Percentiles rank a stretch among this genome's conserved stretches.
Conservation (phyloP, 768 basidiomycete genomes). For the Cantharellus cinnabarinus region DNA sequence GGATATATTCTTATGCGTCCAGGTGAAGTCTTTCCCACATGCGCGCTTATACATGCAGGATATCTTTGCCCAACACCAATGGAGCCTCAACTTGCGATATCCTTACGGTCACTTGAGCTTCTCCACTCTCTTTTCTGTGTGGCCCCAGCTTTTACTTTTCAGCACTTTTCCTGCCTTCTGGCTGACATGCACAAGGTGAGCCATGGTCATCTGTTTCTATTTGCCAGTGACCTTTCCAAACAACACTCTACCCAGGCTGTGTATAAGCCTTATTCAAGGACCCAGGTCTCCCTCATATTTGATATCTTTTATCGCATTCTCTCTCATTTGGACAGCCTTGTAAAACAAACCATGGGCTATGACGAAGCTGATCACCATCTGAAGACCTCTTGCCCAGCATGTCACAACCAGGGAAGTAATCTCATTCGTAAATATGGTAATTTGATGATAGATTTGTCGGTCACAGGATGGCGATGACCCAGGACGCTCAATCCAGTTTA, state of each 20-base stretch:
- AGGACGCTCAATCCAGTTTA: neutral
- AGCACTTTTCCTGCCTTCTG: slow-evolving; percentile 14
- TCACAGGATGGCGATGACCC: no score
- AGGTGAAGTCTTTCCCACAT: no score
- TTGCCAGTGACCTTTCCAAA: no score
- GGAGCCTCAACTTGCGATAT: neutral
- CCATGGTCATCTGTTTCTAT: neutral
- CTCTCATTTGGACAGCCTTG: slow-evolving; percentile 9
- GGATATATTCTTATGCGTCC: no score
- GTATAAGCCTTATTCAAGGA: slow-evolving; percentile 9
- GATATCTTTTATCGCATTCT: slow-evolving; percentile 19
- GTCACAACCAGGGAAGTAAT: slow-evolving; percentile 10
- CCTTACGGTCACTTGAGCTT: neutral
- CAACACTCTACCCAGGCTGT: slow-evolving; percentile 10
- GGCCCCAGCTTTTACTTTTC: slow-evolving; percentile 10
- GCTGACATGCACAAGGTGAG: slow-evolving; percentile 13
- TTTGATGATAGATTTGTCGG: neutral
- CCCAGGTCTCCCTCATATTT: slow-evolving; percentile 16
- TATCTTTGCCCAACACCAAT: neutral
- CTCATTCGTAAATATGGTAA: neutral
- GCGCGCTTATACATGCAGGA: neutral
- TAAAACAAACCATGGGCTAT: slow-evolving; percentile 13
- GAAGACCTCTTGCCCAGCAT: slow-evolving; percentile 19
- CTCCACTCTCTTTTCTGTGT: neutral
- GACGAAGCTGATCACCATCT: slow-evolving; percentile 18